A percentile compares a stretch with the other conserved stretches of the same genome.
Conservation (phyloP, 202 grass and related monocot species). For the Schoenoplectus triqueter region DNA sequence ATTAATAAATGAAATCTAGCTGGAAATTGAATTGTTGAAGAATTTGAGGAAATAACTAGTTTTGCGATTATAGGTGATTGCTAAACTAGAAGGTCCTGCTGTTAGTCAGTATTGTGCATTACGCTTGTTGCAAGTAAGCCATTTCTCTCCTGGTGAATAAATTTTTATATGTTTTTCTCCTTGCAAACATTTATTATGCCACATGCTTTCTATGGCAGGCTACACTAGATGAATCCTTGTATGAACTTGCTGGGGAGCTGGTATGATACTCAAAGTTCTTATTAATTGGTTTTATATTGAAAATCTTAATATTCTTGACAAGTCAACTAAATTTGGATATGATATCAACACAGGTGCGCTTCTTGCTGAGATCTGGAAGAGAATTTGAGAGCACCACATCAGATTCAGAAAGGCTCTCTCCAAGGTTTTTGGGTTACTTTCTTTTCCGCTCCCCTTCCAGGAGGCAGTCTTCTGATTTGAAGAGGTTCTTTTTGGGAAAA, state of each 20-base stretch:
- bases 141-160: conserved; percentile 39
- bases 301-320: conserved; percentile 20
- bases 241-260: conserved; percentile 94
- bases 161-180: conserved; percentile 36
- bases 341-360: conserved; percentile 67
- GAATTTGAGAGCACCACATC: conserved; percentile 80
- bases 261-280: conserved; percentile 55
- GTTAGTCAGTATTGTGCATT: conserved; percentile 98
- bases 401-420: conserved; percentile 90
- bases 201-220: conserved; percentile 56
- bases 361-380: conserved; percentile 95
- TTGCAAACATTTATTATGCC: conserved; percentile 40
- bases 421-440: conserved; percentile 91
- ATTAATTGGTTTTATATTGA: conserved; percentile 38
- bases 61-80: conserved; percentile 78
- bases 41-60: conserved; percentile 36
- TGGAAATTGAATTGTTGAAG: conserved; percentile 29
- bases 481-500: conserved; percentile 60
- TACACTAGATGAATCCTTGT: conserved; percentile 96
- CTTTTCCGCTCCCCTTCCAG: conserved; percentile 79
- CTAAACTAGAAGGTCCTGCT: conserved; percentile 96
- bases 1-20: conserved; percentile 1
- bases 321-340: conserved; percentile 43
- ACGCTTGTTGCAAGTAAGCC: conserved; percentile 84
- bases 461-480: conserved; percentile 86